Conservation (phyloP, 495 filamentous ascomycete genomes). For the Penicillium verhagenii region DNA sequence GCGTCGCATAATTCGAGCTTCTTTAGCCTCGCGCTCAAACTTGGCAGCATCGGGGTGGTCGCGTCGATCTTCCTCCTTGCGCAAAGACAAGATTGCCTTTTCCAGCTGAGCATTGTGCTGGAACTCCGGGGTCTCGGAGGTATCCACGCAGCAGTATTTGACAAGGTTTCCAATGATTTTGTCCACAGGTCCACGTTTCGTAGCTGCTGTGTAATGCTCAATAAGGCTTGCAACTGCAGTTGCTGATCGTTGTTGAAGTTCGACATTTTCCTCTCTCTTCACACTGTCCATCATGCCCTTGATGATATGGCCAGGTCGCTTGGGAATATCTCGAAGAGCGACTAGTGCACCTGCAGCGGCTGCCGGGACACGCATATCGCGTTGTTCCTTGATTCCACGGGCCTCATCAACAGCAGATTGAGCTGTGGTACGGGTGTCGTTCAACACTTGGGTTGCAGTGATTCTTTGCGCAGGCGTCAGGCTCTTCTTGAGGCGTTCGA, state of each 20-base stretch:
- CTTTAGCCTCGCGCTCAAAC: constrained; percentile 81
- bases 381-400: constrained; percentile 69
- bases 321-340: constrained; percentile 79
- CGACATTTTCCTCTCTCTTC: constrained; percentile 88
- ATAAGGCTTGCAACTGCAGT: constrained; percentile 79
- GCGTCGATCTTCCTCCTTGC: constrained; percentile 94
- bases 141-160: constrained; percentile 96
- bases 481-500: constrained; percentile 78
- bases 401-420: constrained; percentile 74
- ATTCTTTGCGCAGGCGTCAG: constrained; percentile 82
- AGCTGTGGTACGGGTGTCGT: constrained; percentile 68
- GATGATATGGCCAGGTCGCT: constrained; percentile 86
- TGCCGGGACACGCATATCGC: constrained; percentile 83
- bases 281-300: constrained; percentile 98
- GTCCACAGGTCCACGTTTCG: constrained; percentile 77
- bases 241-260: constrained; percentile 86
- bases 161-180: constrained; percentile 92
- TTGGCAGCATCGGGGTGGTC: constrained; percentile 87
- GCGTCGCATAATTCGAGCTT: constrained; percentile 81
- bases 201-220: constrained; percentile 73
- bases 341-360: constrained; percentile 86
- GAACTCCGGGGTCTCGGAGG: constrained; percentile 96
- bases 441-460: constrained; percentile 69
- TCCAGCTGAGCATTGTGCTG: constrained; percentile 70
- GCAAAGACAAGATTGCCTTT: constrained; percentile 80